Evolutionary conservation across 2,329 filamentous ascomycete genomes (phyloP), one percentile per base, ranked within the genome.

Genomic region (Fusarium xylarioides): DNA sequence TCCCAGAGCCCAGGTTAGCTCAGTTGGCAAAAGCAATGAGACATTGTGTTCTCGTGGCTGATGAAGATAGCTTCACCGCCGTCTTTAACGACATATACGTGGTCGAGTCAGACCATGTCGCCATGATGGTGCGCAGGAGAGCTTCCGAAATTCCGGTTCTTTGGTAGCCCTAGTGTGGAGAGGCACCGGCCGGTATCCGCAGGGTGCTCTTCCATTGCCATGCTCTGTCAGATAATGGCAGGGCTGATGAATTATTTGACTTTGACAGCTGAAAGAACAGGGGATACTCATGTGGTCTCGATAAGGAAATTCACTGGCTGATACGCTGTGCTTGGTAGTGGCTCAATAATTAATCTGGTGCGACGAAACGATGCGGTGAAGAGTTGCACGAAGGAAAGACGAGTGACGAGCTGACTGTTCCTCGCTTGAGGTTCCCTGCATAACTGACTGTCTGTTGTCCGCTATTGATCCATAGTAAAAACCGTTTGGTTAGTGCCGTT

Each of bases 321-420:
- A 40, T 43, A 38, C 8, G 34, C 9, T 34, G 21, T 66, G 47
- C 26, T 47, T 42, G 34, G 30, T 56, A 44, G 35, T 70, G 62
- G 57, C 40, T 50, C 56, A 42, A 63, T 46, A 42, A 57, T 68
- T 54, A 35, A 68, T 68, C 55, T 67, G 62, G 62, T 73, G 59
- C 46, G 68, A 73, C 70, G 38, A 54, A 43, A 46, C 50, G 55
- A 73, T 73, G 71, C 71, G 70, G 71, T 73, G 71, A 73, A 71
- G 67, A 58, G 67, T 66, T 63, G 53, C 21, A 56, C 68, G 28
- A 37, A 53, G 57, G 54, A 57, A 23, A 52, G 65, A 34, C n/a
- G 40, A 63, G 14, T 43, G 46, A 65, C 49, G 58, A 66, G 44
- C 54, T 50, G 42, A 34, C 26, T 60, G 55, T 40, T 66, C 58